Evolutionary conservation across 2,329 filamentous ascomycete genomes (phyloP), one percentile per base, ranked within the genome.

Genomic region (Exophiala calicioides): DNA sequence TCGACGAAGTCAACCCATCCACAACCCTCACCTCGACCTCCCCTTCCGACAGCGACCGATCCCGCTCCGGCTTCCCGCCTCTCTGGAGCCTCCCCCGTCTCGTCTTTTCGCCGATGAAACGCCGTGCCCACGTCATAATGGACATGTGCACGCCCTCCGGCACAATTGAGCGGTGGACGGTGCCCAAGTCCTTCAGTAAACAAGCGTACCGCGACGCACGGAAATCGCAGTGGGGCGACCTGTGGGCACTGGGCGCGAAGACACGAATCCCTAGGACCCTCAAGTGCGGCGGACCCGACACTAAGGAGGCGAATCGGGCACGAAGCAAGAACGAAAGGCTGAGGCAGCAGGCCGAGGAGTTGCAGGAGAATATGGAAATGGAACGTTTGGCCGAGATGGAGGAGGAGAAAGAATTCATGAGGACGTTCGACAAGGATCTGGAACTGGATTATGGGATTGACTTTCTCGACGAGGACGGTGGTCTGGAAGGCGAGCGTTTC

Each of bases 201-300:
- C 82, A 86, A 60, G 90, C 90, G 1, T 97, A 91, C 70, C 88
- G 87, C 59, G 93, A 97, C 64, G 93, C 93, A 26, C 82, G 93
- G 52, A 98, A 98, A 70, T 80, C 85, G 0, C 73, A 72, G 42
- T 97, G 91, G 93, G 93, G 93, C 29, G 93, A 97, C 65, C 74
- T 97, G 7, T 98, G 93, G 93, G 90, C 91, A 1, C 75, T 97
- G 0, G 93, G 93, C 0, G 91, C 90, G 16, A 97, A 97, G 76
- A 94, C 89, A 0, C 78, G 89, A 9, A 78, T 86, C 3, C 62
- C 68, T 2, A 74, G 87, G 35, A 74, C 71, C 10, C 70, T 86
- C 32, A 79, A 82, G 12, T 36, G 49, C 9, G 52, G 52, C n/a
- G 47, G 45, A 2, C 23, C 41, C n/a, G 41, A 55, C 18, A 52